Conservation (phyloP, 192 early-diverging fungal genomes). For the Lobulomyces angularis region DNA sequence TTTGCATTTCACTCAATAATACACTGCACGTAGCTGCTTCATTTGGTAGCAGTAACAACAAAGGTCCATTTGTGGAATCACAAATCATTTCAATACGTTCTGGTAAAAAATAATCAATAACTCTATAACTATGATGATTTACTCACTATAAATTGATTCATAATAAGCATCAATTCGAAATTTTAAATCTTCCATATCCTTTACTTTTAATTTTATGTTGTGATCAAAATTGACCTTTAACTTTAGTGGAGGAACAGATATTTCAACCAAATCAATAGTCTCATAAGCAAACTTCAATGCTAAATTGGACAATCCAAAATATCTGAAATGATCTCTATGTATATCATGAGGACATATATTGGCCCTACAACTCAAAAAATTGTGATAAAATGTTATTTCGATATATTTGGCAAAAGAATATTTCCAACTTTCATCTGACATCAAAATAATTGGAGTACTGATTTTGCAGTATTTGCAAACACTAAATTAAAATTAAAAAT, state of each 20-base stretch:
- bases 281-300: constrained; percentile 69
- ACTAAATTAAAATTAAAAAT: no score
- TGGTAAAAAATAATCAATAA: no score
- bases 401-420: constrained; percentile 97
- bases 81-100: no score
- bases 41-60: no score
- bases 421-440: constrained; percentile 80
- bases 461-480: constrained; percentile 61
- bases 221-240: constrained; percentile 33
- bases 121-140: no score
- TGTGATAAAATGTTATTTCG: constrained; percentile 80
- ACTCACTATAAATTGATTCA: constrained; percentile 76
- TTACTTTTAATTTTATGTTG: constrained; percentile 53
- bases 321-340: constrained; percentile 70
- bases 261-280: constrained; percentile 57
- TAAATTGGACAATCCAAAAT: constrained; percentile 65
- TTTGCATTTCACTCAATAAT: constrained; percentile 54
- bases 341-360: constrained; percentile 73
- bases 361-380: constrained; percentile 44
- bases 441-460: constrained; percentile 55
- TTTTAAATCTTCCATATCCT: constrained; percentile 58
- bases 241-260: constrained; percentile 56
- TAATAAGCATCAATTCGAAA: constrained; percentile 67
- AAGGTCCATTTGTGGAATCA: no score
- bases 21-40: constrained; percentile 61